Base-by-base conservation (phyloP, 2,329 filamentous ascomycete genomes). In the Raffaelea ambrosiae region DNA sequence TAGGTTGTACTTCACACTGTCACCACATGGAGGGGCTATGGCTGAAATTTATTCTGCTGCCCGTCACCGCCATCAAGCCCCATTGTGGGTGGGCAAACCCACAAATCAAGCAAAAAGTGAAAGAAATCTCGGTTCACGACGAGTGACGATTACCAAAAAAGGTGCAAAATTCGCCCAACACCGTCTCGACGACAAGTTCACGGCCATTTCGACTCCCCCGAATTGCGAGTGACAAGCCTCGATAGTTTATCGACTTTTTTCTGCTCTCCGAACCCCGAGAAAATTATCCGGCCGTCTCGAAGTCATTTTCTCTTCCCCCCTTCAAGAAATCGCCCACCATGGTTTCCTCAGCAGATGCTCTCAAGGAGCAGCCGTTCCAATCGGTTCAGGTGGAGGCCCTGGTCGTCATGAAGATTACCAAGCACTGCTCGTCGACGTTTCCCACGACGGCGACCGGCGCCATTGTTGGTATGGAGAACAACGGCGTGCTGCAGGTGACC, bases 341-440 rank as follows among this genome's bases (percentile, higher is more conserved):
- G 52, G 52, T 43, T 51, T 29, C 48, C 33, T 40, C 45, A 20
- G 76, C 71, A 58, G 79, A 83, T 56, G 62, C 67, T 59, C 58
- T 64, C 53, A 85, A 82, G 72, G 83, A 88, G 66, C 70, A 71
- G 66, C 80, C 86, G 66, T 77, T 94, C 70, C 86, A 84, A 76
- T 79, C 88, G 69, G 88, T 96, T 61, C 88, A 95, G 75, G 84
- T 97, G 64, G 90, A 95, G 76, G 88, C 91, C 62, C 76, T 97
- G 76, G 91, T 94, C 62, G 87, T 95, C 59, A 91, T 96, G 86
- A 95, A 96, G 76, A 90, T 97, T 66, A 90, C 94, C 69, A 96
- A 94, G 72, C 90, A 96, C 74, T 88, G 87, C 72, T 85, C 88
- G 49, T 80, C 86, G 60, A 78, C 79, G 47, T 96, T 95, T 72